Evolutionary conservation across 305 asterid species (phyloP).

Genomic region (Ajuga reptans): DNA sequence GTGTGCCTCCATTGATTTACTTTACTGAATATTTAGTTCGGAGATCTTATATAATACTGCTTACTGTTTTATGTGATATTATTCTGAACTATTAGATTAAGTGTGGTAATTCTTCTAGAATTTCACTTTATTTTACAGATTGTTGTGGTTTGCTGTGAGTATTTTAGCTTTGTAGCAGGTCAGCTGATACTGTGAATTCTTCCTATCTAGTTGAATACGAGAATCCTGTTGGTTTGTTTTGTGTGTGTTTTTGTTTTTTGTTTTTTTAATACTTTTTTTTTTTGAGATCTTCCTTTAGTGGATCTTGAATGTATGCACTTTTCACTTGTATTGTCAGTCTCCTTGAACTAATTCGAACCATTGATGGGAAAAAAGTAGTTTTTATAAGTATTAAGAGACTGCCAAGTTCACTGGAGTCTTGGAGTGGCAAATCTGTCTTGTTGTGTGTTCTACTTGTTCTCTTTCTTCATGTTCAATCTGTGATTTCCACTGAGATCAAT

Average conservation of each 20-base stretch:
- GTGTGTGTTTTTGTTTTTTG: no score
- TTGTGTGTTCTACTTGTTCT: no score
- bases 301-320: slow-evolving; percentile 24
- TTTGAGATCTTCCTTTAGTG: slow-evolving; percentile 1
- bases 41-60: slow-evolving; percentile 25
- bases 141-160: slow-evolving; percentile 1
- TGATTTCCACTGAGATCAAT: not conserved
- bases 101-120: not conserved
- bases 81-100: not conserved
- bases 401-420: no score
- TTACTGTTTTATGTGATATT: not conserved
- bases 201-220: not conserved
- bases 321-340: not conserved
- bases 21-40: not conserved
- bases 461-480: not conserved
- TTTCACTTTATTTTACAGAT: not conserved
- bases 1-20: slow-evolving; percentile 22
- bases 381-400: not conserved
- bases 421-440: no score
- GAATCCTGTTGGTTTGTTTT: not conserved
- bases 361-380: not conserved
- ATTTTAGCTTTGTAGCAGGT: not conserved
- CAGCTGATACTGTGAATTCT: not conserved
- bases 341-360: not conserved
- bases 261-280: not conserved